Base-by-base conservation (phyloP, 2,329 filamentous ascomycete genomes). In the Xenoacremonium recifei region DNA sequence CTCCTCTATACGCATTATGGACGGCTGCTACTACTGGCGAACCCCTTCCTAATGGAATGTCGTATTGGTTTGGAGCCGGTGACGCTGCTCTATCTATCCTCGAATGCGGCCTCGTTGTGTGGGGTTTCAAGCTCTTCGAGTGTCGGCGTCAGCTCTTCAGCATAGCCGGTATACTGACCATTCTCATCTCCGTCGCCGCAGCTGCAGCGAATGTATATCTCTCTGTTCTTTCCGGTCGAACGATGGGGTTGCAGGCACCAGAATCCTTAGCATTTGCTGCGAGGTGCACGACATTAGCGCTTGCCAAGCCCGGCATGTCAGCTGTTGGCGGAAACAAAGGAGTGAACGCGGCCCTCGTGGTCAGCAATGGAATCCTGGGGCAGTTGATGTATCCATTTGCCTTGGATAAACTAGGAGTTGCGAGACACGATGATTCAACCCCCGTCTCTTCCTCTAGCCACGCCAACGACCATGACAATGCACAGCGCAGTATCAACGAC, bases 61-160 rank as follows among this genome's bases (percentile, higher is more conserved):
- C 39, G 5, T 39, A 39, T 2, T 66, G 64, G 60, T 68, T 70
- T 38, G 72, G 72, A 3, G 73, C 74, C 0, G 75, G 75, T 7
- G 74, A 77, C 45, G 55, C 69, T 4, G 74, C 75, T 0, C 62
- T 70, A 2, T 70, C 72, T 0, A 55, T 77, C 3, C 70, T 78
- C 3, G 71, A 77, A 51, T 67, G 70, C 4, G 75, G 74, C 10
- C 74, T 78, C 18, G 64, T 77, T 3, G 63, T 69, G 4, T 78
- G 75, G 75, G 75, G 75, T 0, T 69, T 78, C 48, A 78, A 77
- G 57, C 62, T 78, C 4, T 75, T 70, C 49, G 72, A 76, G 47
- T 75, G 71, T 55, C 71, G 73, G 4, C 47, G 50, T 3, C 71
- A 73, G 37, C 62, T 78, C 2, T 63, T 72, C 34, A 75, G 70